Conservation (phyloP, 805 yeast species). For the Candida odintsovae region DNA sequence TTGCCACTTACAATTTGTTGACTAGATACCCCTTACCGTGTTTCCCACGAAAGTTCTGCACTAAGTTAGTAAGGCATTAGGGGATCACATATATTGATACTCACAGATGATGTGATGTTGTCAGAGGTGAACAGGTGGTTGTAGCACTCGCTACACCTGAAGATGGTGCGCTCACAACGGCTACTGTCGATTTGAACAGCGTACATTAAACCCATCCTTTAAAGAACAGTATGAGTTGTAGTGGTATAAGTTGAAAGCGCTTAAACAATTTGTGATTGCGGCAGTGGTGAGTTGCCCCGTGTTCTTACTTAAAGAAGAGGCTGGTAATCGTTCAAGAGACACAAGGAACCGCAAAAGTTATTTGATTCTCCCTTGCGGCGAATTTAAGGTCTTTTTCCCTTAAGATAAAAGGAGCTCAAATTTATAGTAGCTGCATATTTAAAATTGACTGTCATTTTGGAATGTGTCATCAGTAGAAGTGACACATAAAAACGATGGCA, state of each 20-base stretch:
- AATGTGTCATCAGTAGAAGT: not conserved
- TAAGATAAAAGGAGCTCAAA: not conserved
- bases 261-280: no score
- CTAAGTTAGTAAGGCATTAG: not conserved
- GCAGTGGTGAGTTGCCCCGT: no score
- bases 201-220: not conserved
- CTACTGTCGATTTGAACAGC: not conserved
- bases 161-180: not conserved
- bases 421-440: no score
- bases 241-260: no score
- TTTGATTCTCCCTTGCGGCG: not conserved
- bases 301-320: not conserved
- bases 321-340: not conserved
- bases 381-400: not conserved
- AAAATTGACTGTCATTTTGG: not conserved
- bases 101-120: not conserved
- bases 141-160: not conserved
- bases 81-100: not conserved
- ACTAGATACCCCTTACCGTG: slow-evolving; percentile 56
- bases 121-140: not conserved
- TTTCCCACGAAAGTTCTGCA: slow-evolving; percentile 44
- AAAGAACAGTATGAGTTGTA: no score
- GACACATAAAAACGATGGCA: not conserved
- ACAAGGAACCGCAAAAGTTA: not conserved
- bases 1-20: slow-evolving; percentile 30